Conservation (phyloP, 345 rosid genomes). For the Sisymbrium altissimum region DNA sequence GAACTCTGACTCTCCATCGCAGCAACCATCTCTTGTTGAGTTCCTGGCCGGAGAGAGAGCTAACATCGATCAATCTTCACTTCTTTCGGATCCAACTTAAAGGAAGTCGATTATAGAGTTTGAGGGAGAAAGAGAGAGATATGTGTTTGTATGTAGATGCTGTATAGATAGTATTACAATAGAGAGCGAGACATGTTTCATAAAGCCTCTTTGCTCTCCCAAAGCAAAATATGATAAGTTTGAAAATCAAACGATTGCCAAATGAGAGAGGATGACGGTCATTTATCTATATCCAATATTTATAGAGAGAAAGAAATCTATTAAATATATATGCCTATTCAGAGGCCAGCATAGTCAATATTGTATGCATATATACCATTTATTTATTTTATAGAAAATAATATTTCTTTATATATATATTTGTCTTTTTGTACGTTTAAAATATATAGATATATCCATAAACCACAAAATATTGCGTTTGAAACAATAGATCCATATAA, state of each 20-base stretch:
- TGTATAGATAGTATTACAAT: not conserved
- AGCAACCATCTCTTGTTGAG: constrained; percentile 37
- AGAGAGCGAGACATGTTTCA: constrained; percentile 22
- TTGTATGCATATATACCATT: not conserved
- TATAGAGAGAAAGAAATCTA: not conserved
- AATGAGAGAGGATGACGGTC: not conserved
- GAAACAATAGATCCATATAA: not conserved
- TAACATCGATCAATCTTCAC: constrained; percentile 50
- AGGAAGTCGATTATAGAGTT: not conserved
- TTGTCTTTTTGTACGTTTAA: not conserved
- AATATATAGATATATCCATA: not conserved
- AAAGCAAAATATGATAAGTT: not conserved
- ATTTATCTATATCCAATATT: not conserved
- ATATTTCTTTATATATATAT: not conserved
- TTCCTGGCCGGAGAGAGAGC: constrained; percentile 59
- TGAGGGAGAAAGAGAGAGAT: not conserved
- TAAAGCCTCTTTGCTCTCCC: constrained; percentile 10
- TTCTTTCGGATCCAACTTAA: not conserved
- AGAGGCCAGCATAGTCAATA: not conserved
- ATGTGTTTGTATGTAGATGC: not conserved
- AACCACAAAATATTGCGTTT: not conserved
- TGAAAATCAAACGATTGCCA: not conserved
- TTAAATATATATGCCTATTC: not conserved
- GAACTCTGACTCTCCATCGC: constrained; percentile 41
- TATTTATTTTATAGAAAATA: not conserved